phyloP scores from a whole-genome alignment of 176 grass and related monocot genomes.

The Urochloa ruziziensis region DNA sequence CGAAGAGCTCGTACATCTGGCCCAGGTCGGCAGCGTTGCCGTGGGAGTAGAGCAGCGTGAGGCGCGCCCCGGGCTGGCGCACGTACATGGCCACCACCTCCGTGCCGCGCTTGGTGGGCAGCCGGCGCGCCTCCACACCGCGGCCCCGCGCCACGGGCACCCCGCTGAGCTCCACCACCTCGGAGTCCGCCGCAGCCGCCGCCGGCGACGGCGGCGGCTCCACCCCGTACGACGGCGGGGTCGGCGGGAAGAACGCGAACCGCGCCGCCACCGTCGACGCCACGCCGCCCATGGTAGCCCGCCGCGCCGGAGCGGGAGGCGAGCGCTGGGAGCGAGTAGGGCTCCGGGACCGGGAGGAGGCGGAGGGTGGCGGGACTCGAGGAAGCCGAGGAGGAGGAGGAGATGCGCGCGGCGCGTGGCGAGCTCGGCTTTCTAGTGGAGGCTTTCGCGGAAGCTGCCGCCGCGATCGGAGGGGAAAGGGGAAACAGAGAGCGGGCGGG shows the following conservation, averaged over 20 bases:
- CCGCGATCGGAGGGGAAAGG: conserved; percentile 36
- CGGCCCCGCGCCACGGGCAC: conserved; percentile 39
- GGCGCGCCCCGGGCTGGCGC: conserved; percentile 61
- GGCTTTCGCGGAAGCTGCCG: conserved; percentile 43
- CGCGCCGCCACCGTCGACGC: conserved; percentile 80
- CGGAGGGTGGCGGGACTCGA: background rate
- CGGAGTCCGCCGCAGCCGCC: conserved; percentile 24
- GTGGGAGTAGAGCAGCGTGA: conserved; percentile 96
- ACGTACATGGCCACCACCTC: conserved; percentile 86
- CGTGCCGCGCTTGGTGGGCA: conserved; percentile 69
- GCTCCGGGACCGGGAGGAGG: background rate
- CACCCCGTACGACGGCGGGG: conserved; percentile 77
- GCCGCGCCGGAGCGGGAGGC: background rate
- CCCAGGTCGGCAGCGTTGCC: conserved; percentile 95
- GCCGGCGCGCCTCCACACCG: conserved; percentile 69
- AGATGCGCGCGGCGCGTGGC: background rate
- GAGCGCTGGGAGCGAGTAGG: background rate
- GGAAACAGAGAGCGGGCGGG: background rate
- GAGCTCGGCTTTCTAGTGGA: conserved; percentile 40
- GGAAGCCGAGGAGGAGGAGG: background rate
- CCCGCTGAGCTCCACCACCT: conserved; percentile 55
- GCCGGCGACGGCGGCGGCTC: conserved; percentile 39
- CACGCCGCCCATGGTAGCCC: conserved; percentile 89
- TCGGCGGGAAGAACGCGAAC: conserved; percentile 85
- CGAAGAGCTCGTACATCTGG: conserved; percentile 93